These are phyloP conservation scores for Corymbia citriodora DNA, from an alignment of 441 rosid genomes.

Conservation along the genomic window DNA sequence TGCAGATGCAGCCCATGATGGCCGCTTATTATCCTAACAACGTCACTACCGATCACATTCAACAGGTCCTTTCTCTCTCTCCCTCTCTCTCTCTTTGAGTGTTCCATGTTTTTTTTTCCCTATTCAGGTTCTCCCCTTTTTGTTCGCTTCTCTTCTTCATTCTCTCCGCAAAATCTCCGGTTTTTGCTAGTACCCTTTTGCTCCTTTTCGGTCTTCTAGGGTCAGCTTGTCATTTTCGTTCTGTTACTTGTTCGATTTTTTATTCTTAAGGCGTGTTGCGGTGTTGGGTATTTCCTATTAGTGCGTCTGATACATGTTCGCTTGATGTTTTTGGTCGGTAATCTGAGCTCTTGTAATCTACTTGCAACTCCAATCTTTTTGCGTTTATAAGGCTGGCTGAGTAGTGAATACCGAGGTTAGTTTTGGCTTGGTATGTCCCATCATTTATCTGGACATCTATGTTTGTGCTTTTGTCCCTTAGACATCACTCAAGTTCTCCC, in stretches of 20 bases:
- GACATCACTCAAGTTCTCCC: not conserved
- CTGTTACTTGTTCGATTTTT: not conserved
- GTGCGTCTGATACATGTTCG: not conserved
- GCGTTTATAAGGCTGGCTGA: not conserved
- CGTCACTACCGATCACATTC: slow-evolving; percentile 99
- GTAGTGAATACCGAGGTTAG: not conserved
- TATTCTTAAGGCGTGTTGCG: not conserved
- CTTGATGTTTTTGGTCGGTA: not conserved
- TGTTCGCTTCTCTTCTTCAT: not conserved
- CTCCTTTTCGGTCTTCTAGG: not conserved
- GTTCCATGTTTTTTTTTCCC: not conserved
- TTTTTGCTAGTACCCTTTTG: not conserved
- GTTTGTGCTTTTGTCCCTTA: not conserved
- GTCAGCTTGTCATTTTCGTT: not conserved
- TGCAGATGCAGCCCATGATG: slow-evolving; percentile 99
- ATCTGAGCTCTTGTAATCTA: not conserved
- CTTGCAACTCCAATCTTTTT: not conserved
- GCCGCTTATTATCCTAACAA: slow-evolving; percentile 96
- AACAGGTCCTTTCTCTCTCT: slow-evolving; percentile 60
- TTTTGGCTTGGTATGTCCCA: not conserved
- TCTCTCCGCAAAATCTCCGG: not conserved
- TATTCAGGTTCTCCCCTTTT: not conserved
- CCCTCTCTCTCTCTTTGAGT: not conserved
- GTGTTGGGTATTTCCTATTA: not conserved
- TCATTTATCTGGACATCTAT: not conserved